Conservation (phyloP, 2,329 filamentous ascomycete species). For the Teratosphaeriaceae sp. region DNA sequence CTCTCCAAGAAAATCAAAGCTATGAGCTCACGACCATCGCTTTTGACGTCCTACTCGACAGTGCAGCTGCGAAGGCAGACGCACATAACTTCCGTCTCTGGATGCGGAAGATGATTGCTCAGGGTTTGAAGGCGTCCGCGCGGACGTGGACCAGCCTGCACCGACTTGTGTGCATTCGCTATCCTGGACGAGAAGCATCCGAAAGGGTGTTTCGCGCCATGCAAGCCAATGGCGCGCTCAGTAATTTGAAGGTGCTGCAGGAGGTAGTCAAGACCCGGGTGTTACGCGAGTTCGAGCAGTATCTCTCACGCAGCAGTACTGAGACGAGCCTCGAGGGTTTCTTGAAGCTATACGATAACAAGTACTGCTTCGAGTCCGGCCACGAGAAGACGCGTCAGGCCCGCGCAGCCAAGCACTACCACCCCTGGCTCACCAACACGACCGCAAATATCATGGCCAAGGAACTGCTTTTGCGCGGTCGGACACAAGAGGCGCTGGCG, state of each 20-base stretch:
- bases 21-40: conserved; percentile 11
- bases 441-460: conserved; percentile 19
- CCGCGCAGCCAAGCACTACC: neutral
- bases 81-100: conserved; percentile 22
- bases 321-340: conserved; percentile 12
- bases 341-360: conserved; percentile 13
- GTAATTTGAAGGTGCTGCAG: conserved; percentile 8
- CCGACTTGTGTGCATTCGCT: conserved; percentile 14
- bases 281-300: conserved; percentile 9
- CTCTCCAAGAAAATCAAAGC: conserved; percentile 11
- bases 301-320: conserved; percentile 7
- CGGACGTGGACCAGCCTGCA: conserved; percentile 22
- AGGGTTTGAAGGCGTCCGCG: conserved; percentile 11
- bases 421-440: conserved; percentile 18
- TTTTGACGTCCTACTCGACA: conserved; percentile 20
- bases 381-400: neutral
- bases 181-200: conserved; percentile 7
- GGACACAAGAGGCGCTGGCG: conserved; percentile 14
- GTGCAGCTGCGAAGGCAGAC: conserved; percentile 17
- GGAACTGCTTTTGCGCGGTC: conserved; percentile 16
- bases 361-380: neutral
- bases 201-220: conserved; percentile 15
- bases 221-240: conserved; percentile 18
- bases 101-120: conserved; percentile 19
- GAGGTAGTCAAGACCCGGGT: conserved; percentile 9